Evolutionary conservation across 768 basidiomycete genomes (phyloP).

Genomic region (Pleurotus tuber-regium): DNA sequence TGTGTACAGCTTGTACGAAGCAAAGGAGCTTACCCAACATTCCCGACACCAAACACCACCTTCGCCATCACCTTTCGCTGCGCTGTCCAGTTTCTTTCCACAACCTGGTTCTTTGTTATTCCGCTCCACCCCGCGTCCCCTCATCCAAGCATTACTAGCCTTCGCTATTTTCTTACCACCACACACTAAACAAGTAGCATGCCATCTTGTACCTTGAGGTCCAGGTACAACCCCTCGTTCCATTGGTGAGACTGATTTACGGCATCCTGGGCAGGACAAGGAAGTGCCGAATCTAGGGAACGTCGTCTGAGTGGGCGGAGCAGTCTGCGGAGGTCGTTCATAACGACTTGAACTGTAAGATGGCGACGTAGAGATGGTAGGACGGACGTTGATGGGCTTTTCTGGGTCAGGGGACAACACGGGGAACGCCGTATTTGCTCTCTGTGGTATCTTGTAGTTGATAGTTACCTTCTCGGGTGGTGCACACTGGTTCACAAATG

Average conservation of each 20-base stretch:
- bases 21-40: slow-evolving; percentile 57
- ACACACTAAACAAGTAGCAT: slow-evolving; percentile 73
- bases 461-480: slow-evolving; percentile 40
- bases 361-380: slow-evolving; percentile 15
- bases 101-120: slow-evolving; percentile 70
- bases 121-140: slow-evolving; percentile 40
- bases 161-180: slow-evolving; percentile 63
- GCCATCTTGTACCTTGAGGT: slow-evolving; percentile 81
- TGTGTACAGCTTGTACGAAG: too few relatives aligned
- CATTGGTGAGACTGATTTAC: slow-evolving; percentile 73
- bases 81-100: slow-evolving; percentile 80
- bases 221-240: slow-evolving; percentile 84
- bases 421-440: not conserved
- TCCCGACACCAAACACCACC: slow-evolving; percentile 83
- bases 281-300: slow-evolving; percentile 60
- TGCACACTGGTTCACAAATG: too few relatives aligned
- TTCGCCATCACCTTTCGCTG: slow-evolving; percentile 68
- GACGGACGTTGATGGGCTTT: slow-evolving; percentile 11
- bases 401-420: not conserved
- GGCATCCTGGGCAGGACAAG: slow-evolving; percentile 73
- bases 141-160: slow-evolving; percentile 26
- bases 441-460: slow-evolving; percentile 9
- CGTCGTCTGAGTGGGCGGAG: slow-evolving; percentile 30
- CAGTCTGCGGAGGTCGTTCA: slow-evolving; percentile 25
- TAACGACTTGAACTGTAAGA: slow-evolving; percentile 25